A percentile compares a stretch with the other conserved stretches of the same genome.
These are phyloP conservation scores for Xylaria sp. DNA, from an alignment of 2,329 filamentous ascomycete species.

Conservation along the genomic window DNA sequence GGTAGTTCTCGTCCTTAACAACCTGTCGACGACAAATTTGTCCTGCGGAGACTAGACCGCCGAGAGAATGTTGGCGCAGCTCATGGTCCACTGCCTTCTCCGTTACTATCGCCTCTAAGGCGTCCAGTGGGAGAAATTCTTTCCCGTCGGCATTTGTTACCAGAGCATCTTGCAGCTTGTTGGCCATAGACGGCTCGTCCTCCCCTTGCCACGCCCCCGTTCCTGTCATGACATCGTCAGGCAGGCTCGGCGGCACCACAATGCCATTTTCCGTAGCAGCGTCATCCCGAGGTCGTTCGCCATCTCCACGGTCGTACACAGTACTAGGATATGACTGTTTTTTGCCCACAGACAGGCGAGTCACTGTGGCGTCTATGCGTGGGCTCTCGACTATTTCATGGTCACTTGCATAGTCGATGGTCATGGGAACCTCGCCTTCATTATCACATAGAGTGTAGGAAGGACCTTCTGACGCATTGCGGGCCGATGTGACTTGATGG, in stretches of 20 bases:
- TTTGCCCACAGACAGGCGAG: background rate
- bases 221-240: background rate
- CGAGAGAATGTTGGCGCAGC: background rate
- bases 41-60: background rate
- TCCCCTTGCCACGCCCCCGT: background rate
- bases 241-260: background rate
- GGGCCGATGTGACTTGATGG: background rate
- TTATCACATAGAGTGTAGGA: background rate
- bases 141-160: background rate
- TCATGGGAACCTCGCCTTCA: background rate
- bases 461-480: background rate
- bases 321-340: background rate
- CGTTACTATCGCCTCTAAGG: background rate
- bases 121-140: conserved; percentile 2
- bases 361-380: background rate
- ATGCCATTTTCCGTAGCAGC: background rate
- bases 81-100: background rate
- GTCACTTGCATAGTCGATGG: background rate
- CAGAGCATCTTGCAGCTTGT: background rate
- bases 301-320: background rate
- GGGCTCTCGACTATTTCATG: background rate
- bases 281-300: background rate
- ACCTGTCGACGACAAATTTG: background rate
- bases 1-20: background rate
- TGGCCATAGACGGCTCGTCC: background rate